These are phyloP conservation scores for Fusarium brevicatenulatum DNA, from an alignment of 2,329 filamentous ascomycete genomes.

Conservation along the genomic window DNA sequence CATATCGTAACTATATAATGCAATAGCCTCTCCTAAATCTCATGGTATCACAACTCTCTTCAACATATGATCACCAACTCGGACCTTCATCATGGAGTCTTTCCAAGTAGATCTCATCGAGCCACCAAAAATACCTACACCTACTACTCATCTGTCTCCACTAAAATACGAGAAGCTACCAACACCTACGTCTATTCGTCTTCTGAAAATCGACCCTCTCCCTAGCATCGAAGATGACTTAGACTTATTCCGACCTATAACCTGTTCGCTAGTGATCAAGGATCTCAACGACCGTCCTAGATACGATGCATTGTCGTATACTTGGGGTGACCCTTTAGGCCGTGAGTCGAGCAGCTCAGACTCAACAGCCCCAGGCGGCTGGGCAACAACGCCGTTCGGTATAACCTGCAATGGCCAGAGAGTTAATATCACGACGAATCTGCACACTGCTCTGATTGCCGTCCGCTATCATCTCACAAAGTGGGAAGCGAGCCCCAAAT, in stretches of 20 bases:
- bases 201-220: neutral
- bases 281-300: rapidly evolving
- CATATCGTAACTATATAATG: neutral
- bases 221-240: rapidly evolving
- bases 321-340: neutral
- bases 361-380: neutral
- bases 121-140: neutral
- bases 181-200: neutral
- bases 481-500: no score
- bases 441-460: neutral
- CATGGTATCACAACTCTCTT: neutral
- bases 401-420: neutral
- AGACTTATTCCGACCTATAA: neutral
- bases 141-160: neutral
- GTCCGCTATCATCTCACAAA: neutral
- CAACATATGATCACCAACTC: no score
- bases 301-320: neutral
- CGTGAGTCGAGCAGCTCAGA: neutral
- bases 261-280: neutral
- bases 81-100: rapidly evolving
- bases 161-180: neutral
- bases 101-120: neutral
- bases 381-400: neutral
- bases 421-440: neutral
- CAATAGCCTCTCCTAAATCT: neutral